These are phyloP conservation scores for Penicillium sp. DNA, from an alignment of 2,329 filamentous ascomycete species.

Conservation along the genomic window DNA sequence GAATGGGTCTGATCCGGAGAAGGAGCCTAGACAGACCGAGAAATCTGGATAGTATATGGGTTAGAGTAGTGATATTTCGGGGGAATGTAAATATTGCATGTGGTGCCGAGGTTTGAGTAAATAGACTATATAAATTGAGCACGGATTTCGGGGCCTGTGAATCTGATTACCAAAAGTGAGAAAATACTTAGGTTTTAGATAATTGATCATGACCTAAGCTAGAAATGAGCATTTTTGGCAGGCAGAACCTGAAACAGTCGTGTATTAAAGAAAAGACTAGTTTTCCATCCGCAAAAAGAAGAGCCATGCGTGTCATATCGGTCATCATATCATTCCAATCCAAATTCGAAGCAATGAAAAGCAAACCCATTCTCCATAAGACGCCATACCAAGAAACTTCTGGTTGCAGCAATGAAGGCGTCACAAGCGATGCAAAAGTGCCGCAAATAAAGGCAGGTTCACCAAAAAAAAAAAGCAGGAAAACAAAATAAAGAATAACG, in stretches of 20 bases:
- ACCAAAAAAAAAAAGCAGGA: neutral
- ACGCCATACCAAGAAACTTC: neutral
- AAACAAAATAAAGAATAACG: neutral
- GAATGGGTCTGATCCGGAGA: constrained; percentile 18
- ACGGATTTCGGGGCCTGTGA: no score
- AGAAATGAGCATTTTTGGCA: no score
- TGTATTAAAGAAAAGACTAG: constrained; percentile 10
- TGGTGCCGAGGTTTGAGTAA: neutral
- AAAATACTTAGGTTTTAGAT: no score
- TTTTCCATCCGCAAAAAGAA: neutral
- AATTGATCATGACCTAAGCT: no score
- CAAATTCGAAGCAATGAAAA: neutral
- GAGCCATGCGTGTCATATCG: constrained; percentile 15
- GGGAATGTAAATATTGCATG: neutral
- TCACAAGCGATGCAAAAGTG: neutral
- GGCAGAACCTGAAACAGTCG: neutral
- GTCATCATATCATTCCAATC: constrained; percentile 21
- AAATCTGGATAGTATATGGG: neutral
- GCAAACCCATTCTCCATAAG: neutral
- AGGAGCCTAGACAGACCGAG: neutral
- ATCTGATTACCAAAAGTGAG: no score
- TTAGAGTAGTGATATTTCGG: neutral
- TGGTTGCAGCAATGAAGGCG: neutral
- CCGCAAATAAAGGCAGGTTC: neutral
- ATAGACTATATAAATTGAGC: no score